These are phyloP conservation scores for Pisolithus orientalis DNA, from an alignment of 768 basidiomycete species.

Conservation along the genomic window DNA sequence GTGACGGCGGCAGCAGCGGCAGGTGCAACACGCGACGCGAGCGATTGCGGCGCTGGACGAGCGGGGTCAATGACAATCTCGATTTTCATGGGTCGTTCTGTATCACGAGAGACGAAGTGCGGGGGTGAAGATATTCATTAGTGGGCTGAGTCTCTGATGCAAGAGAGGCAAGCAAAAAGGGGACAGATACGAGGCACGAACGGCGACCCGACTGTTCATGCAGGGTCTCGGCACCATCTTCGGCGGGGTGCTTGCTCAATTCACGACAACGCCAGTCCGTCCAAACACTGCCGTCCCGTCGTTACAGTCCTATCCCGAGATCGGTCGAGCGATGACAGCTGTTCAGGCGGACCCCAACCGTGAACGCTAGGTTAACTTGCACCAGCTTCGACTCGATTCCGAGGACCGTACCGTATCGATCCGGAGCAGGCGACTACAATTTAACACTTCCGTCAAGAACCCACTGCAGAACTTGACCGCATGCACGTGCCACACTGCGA, in stretches of 20 bases:
- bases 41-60: constrained; percentile 52
- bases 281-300: constrained; percentile 17
- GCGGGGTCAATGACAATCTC: constrained; percentile 93
- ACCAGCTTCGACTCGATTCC: constrained; percentile 28
- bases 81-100: constrained; percentile 98
- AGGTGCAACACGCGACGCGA: constrained; percentile 84
- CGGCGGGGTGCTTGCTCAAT: constrained; percentile 11
- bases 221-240: constrained; percentile 20
- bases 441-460: constrained; percentile 17
- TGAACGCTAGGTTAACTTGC: constrained; percentile 20
- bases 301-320: constrained; percentile 26
- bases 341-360: constrained; percentile 20
- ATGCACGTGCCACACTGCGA: constrained; percentile 12
- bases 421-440: constrained; percentile 18
- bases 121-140: constrained; percentile 25
- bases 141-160: constrained; percentile 29
- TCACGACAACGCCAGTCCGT: constrained; percentile 13
- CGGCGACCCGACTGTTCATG: constrained; percentile 19
- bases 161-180: constrained; percentile 36
- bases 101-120: constrained; percentile 30
- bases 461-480: constrained; percentile 21
- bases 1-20: constrained; percentile 40
- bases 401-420: constrained; percentile 22
- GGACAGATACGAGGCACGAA: constrained; percentile 35
- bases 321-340: constrained; percentile 28